phyloP scores from a whole-genome alignment of 2,329 filamentous ascomycete genomes.

The Xylariaceae sp. region DNA sequence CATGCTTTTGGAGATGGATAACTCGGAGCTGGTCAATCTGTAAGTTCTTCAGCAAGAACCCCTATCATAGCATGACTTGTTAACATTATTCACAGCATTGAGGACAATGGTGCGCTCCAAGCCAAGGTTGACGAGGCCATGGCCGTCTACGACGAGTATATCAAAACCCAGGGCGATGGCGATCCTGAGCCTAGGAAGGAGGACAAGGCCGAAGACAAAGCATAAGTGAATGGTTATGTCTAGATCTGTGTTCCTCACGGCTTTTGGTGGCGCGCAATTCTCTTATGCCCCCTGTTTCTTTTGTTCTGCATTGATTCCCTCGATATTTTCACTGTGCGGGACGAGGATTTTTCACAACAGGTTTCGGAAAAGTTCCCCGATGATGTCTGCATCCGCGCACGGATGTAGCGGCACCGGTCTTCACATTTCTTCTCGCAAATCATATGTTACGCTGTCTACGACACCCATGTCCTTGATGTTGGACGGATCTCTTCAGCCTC shows the following conservation, averaged over 20 bases:
- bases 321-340: constrained; percentile 19
- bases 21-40: constrained; percentile 89
- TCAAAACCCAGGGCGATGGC: constrained; percentile 72
- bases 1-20: constrained; percentile 99
- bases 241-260: constrained; percentile 5
- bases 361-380: constrained; percentile 39
- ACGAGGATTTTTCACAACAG: constrained; percentile 30
- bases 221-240: constrained; percentile 40
- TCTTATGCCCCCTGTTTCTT: background rate
- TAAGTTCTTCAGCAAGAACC: constrained; percentile 58
- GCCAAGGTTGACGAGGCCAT: constrained; percentile 98
- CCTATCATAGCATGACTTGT: background rate
- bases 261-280: constrained; percentile 11
- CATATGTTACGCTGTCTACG: constrained; percentile 28
- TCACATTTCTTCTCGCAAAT: constrained; percentile 34
- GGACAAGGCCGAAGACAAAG: constrained; percentile 56
- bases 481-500: constrained; percentile 23
- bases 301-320: constrained; percentile 17
- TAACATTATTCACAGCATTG: constrained; percentile 64
- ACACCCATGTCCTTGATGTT: constrained; percentile 26
- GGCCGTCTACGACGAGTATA: constrained; percentile 96
- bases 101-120: constrained; percentile 85
- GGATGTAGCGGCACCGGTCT: constrained; percentile 33
- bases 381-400: constrained; percentile 27
- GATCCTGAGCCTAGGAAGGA: constrained; percentile 47